A percentile compares a stretch with the other conserved stretches of the same genome.
phyloP scores from a whole-genome alignment of 1,284 basidiomycete species.

The Neolentinus lepideus region DNA sequence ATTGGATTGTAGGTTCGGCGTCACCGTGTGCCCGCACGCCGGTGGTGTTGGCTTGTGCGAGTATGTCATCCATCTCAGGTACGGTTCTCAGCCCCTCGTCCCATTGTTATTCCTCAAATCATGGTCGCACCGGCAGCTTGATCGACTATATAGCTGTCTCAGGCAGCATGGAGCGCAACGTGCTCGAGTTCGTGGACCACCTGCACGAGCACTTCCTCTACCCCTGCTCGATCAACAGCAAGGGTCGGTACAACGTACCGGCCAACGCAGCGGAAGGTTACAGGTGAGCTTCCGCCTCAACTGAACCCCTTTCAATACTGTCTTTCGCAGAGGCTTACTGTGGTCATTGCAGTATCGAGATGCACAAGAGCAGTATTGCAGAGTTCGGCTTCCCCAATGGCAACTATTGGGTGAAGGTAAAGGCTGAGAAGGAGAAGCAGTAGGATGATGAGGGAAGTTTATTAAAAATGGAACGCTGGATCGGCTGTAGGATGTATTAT shows the following conservation, averaged over 20 bases:
- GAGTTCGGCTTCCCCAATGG: conserved; percentile 75
- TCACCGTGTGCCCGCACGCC: conserved; percentile 91
- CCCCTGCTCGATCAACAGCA: conserved; percentile 83
- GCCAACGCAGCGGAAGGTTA: conserved; percentile 62
- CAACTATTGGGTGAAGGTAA: conserved; percentile 51
- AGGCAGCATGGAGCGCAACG: conserved; percentile 89
- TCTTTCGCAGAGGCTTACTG: too few species aligned
- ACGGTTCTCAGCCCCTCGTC: conserved; percentile 10
- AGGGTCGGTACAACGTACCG: conserved; percentile 83
- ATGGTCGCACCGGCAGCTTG: conserved; percentile 35
- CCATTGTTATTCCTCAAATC: background rate
- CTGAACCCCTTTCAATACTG: too few species aligned
- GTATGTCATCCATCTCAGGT: conserved; percentile 84
- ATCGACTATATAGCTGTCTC: conserved; percentile 93
- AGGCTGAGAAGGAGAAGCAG: conserved; percentile 2
- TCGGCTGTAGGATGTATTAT: background rate
- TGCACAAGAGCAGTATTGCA: conserved; percentile 62
- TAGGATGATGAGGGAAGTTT: conserved; percentile 8
- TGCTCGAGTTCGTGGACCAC: conserved; percentile 86
- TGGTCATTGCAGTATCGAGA: conserved; percentile 81
- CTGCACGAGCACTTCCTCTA: conserved; percentile 90
- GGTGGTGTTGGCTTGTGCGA: conserved; percentile 95
- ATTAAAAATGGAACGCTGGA: background rate
- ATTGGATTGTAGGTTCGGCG: conserved; percentile 51
- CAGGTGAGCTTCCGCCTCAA: conserved; percentile 35